Conservation (phyloP, 2,329 filamentous ascomycete species). For the Sporothrix humicola region DNA sequence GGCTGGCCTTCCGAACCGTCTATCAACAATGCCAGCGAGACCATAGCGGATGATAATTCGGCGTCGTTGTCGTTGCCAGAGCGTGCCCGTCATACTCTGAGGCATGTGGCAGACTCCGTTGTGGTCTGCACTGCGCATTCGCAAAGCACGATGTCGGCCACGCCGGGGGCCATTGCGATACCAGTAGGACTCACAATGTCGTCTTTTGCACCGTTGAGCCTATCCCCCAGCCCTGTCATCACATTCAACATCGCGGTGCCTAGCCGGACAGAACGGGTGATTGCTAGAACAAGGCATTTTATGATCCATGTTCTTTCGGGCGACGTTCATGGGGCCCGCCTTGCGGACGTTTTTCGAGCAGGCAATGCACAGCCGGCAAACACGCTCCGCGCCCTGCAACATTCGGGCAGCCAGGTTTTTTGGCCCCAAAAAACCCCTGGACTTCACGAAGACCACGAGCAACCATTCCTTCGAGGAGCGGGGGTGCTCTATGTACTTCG, state of each 20-base stretch:
- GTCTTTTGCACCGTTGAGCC: conserved; percentile 61
- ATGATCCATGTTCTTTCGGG: conserved; percentile 62
- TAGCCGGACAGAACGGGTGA: conserved; percentile 61
- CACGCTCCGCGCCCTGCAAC: conserved; percentile 43
- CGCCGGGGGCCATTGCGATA: conserved; percentile 39
- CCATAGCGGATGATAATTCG: not conserved
- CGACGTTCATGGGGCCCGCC: conserved; percentile 53
- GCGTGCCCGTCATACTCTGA: conserved; percentile 59
- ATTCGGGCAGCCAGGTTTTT: conserved; percentile 41
- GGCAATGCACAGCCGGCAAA: conserved; percentile 50
- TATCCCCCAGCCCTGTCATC: conserved; percentile 58
- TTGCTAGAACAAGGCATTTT: conserved; percentile 53
- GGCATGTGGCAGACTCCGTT: conserved; percentile 55
- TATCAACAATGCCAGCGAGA: not conserved
- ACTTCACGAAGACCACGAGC: not conserved
- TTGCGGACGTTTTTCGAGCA: conserved; percentile 59
- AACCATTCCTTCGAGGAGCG: conserved; percentile 51
- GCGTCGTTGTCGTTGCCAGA: conserved; percentile 48
- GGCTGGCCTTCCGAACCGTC: not conserved
- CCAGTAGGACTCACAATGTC: conserved; percentile 64
- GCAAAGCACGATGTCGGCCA: conserved; percentile 2
- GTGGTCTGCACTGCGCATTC: conserved; percentile 45
- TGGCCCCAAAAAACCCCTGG: conserved; percentile 44
- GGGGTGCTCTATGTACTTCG: conserved; percentile 58
- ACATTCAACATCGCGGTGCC: conserved; percentile 64